These are phyloP conservation scores for Lindgomyces ingoldianus DNA, from an alignment of 495 filamentous ascomycete genomes.

Conservation along the genomic window DNA sequence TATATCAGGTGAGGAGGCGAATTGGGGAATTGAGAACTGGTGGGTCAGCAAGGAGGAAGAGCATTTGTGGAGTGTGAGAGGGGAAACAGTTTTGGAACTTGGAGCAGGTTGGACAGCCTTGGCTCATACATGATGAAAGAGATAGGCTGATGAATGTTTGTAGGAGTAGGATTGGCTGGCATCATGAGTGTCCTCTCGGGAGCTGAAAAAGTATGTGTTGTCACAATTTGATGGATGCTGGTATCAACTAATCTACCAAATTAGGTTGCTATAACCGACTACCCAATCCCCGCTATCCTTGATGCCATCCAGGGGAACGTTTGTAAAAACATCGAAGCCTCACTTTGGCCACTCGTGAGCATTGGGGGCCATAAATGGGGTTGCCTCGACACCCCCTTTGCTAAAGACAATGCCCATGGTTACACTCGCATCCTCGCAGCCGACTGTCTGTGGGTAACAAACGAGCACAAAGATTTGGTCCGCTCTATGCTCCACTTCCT, in stretches of 20 bases:
- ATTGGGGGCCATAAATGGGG: conserved; percentile 79
- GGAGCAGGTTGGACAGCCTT: conserved; percentile 57
- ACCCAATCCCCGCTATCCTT: conserved; percentile 65
- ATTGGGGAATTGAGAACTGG: conserved; percentile 44
- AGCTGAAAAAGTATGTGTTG: conserved; percentile 54
- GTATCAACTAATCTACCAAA: background rate
- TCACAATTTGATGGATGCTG: background rate
- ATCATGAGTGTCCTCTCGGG: conserved; percentile 66
- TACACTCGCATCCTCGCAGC: conserved; percentile 75
- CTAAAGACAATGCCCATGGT: conserved; percentile 48
- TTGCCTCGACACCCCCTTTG: conserved; percentile 56
- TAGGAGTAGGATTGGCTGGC: conserved; percentile 74
- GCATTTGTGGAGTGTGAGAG: conserved; percentile 53
- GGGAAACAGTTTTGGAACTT: conserved; percentile 59
- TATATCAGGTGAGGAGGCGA: conserved; percentile 42
- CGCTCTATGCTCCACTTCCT: conserved; percentile 74
- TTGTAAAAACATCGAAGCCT: conserved; percentile 51
- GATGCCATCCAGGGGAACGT: conserved; percentile 65
- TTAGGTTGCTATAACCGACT: conserved; percentile 66
- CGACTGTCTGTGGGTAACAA: conserved; percentile 85
- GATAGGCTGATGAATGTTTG: conserved; percentile 22
- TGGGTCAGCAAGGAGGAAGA: conserved; percentile 33
- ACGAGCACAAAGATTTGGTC: conserved; percentile 71
- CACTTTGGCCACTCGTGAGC: conserved; percentile 38
- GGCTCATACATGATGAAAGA: conserved; percentile 9